A percentile compares a stretch with the other conserved stretches of the same genome.
phyloP scores from a whole-genome alignment of 805 yeast genomes.

The Nakazawaea pomicola region DNA sequence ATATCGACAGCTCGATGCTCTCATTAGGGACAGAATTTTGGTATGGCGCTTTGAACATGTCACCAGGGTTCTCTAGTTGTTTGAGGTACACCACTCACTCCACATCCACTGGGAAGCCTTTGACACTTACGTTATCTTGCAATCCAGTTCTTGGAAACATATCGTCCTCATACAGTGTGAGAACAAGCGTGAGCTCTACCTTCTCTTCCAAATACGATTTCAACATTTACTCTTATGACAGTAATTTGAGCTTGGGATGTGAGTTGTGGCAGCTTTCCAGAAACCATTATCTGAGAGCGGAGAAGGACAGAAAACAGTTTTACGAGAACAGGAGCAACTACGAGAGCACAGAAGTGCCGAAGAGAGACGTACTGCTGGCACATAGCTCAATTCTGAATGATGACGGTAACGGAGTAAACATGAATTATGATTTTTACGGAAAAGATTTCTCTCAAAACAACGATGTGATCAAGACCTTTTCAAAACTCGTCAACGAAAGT shows the following conservation, averaged over 20 bases:
- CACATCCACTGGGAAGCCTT: constrained; percentile 81
- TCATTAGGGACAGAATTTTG: constrained; percentile 84
- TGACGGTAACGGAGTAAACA: constrained; percentile 14
- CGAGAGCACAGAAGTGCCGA: no score
- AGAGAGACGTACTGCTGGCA: no score
- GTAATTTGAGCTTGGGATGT: constrained; percentile 81
- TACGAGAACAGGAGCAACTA: neutral
- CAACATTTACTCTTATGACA: constrained; percentile 84
- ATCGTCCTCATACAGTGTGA: constrained; percentile 81
- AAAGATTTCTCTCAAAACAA: constrained; percentile 25
- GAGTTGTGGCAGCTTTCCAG: constrained; percentile 63
- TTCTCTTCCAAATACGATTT: constrained; percentile 85
- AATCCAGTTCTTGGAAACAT: constrained; percentile 90
- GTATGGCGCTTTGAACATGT: constrained; percentile 78
- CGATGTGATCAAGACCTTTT: constrained; percentile 47
- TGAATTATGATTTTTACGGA: constrained; percentile 15
- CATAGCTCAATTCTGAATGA: neutral
- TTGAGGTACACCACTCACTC: constrained; percentile 81
- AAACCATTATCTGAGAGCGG: constrained; percentile 12
- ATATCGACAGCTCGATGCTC: constrained; percentile 46
- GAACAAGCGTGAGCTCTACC: constrained; percentile 69
- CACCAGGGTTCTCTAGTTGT: constrained; percentile 88
- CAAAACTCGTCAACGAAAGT: constrained; percentile 43
- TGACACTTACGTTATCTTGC: constrained; percentile 78
- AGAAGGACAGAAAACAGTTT: constrained; percentile 2